Base-by-base conservation (phyloP, 345 rosid genomes). In the Salix arbutifolia region DNA sequence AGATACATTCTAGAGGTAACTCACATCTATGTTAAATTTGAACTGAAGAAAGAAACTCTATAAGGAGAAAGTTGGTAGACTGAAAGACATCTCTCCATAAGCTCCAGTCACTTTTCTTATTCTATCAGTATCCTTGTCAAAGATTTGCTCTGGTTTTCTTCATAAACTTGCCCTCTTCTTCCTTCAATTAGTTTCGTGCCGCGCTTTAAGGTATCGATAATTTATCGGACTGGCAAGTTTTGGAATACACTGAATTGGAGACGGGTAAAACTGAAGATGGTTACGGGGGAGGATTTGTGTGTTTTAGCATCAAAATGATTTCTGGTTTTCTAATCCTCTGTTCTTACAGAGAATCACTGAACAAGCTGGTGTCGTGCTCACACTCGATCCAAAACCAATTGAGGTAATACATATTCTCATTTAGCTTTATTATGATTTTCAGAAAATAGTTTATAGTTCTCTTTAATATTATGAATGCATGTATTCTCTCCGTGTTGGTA, bases 1-100 rank as follows among this genome's bases (percentile, higher is more conserved):
- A 91, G 99, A 92, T 93, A 93, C 90, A 88, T 96, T 84, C 99
- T 96, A 56, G 98, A 93, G 98, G 99, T 91, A 85, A 69, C 71
- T 81, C 38, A 62, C 68, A 50, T 19, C n/a, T 9, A 3, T 1
- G 1, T 53, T 21, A 3, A 40, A 70, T 23, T 42, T 37, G 62
- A 26, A 62, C 61, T 17, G 30, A 17, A 62, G 50, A 11, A 67
- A 44, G 40, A 19, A 35, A 14, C 44, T 42, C 56, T 6, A 31
- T 0, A 35, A 11, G 50, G 44, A 28, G 10, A 28, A 42, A 61
- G 21, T 9, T 62, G 4, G 8, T 42, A 14, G 6, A 4, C 28
- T 25, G 58, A 62, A 33, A 62, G 6, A 42, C 65, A 31, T 48
- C 14, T 70, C 16, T 70, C 23, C 37, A 4, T 13, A 33, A 33